phyloP scores from a whole-genome alignment of 768 basidiomycete species.

The Suillus subalutaceus region DNA sequence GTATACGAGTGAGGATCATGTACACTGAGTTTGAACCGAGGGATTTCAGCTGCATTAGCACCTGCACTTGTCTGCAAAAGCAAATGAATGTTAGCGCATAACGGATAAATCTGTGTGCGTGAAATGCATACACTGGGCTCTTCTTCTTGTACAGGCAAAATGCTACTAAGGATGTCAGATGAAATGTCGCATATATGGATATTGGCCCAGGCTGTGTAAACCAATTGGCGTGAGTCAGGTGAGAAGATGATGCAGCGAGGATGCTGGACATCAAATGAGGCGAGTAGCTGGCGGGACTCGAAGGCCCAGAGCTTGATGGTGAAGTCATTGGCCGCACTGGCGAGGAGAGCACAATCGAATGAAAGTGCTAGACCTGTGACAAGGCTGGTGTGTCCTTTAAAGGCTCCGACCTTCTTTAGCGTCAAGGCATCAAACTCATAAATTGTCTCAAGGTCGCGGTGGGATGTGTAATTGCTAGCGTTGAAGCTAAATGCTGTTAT shows the following conservation, averaged over 20 bases:
- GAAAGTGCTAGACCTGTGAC: background rate
- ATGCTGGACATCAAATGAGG: too few relatives aligned
- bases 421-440: background rate
- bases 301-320: too few relatives aligned
- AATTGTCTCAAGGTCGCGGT: background rate
- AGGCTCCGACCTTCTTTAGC: background rate
- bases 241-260: too few relatives aligned
- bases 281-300: too few relatives aligned
- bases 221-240: too few relatives aligned
- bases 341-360: too few relatives aligned
- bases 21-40: background rate
- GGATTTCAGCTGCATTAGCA: background rate
- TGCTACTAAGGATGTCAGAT: too few relatives aligned
- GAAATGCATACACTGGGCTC: too few relatives aligned
- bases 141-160: too few relatives aligned
- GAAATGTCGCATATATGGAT: too few relatives aligned
- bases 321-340: too few relatives aligned
- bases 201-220: background rate
- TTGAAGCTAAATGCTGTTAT: background rate
- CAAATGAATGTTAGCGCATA: background rate
- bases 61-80: background rate
- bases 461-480: fast-evolving
- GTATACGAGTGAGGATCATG: background rate
- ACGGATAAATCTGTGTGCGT: too few relatives aligned
- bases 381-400: background rate